A percentile compares a stretch with the other conserved stretches of the same genome.
These are phyloP conservation scores for Rhizopogon rudus DNA, from an alignment of 768 basidiomycete genomes.

Conservation along the genomic window DNA sequence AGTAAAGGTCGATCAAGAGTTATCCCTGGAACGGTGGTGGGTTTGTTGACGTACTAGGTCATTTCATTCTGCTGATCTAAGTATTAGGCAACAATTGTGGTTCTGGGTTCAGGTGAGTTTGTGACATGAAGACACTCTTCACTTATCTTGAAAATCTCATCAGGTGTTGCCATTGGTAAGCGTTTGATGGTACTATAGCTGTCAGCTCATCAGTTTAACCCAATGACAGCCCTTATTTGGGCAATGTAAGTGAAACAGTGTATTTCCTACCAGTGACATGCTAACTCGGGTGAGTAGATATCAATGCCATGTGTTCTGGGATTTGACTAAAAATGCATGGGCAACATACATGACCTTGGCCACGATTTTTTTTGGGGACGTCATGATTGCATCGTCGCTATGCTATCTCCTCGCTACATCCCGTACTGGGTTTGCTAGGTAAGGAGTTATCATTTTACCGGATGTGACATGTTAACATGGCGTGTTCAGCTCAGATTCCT, in stretches of 20 bases:
- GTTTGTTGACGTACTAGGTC: neutral
- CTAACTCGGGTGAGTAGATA: neutral
- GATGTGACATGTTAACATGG: neutral
- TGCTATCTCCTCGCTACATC: neutral
- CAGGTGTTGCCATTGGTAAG: neutral
- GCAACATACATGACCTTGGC: neutral
- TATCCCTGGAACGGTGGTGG: neutral
- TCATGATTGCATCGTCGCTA: neutral
- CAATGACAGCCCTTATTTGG: neutral
- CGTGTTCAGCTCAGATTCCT: neutral
- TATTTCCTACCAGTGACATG: neutral
- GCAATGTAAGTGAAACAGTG: neutral
- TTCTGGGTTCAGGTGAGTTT: neutral
- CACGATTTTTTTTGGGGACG: neutral
- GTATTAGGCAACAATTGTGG: neutral
- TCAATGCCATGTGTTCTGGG: neutral
- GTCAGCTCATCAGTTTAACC: neutral
- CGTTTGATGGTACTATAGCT: neutral
- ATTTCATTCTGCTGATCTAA: neutral
- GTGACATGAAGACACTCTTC: no score
- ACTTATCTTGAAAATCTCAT: neutral
- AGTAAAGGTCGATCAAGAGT: no score
- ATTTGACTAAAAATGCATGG: neutral
- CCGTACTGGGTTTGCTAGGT: neutral
- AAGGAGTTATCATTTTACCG: neutral